Percentiles rank a stretch among this genome's conserved stretches.
These are phyloP conservation scores for Suhomyces wounanorum DNA, from an alignment of 1,139 yeast genomes.

Conservation along the genomic window DNA sequence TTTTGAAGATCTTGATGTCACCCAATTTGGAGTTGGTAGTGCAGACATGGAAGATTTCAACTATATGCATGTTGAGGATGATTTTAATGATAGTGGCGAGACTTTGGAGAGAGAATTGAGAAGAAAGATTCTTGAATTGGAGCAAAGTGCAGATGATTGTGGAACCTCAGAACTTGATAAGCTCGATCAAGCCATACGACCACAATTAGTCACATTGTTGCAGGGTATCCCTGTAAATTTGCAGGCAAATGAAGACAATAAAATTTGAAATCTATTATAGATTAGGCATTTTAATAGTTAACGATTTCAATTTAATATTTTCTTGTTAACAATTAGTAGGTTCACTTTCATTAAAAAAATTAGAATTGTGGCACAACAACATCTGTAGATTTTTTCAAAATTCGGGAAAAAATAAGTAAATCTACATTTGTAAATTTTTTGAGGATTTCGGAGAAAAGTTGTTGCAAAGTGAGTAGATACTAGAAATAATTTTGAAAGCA, in stretches of 20 bases:
- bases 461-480: too few species aligned
- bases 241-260: background rate
- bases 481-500: too few species aligned
- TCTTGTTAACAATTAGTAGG: too few species aligned
- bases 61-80: slow-evolving; percentile 25
- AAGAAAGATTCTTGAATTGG: slow-evolving; percentile 15
- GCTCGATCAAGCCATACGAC: slow-evolving; percentile 10
- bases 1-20: slow-evolving; percentile 40
- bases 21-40: slow-evolving; percentile 59
- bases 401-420: too few species aligned
- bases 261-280: background rate
- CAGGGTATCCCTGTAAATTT: slow-evolving; percentile 2
- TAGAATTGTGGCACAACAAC: too few species aligned
- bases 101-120: slow-evolving; percentile 16
- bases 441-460: too few species aligned
- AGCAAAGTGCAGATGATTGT: slow-evolving; percentile 7
- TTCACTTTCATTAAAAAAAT: too few species aligned
- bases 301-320: background rate
- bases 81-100: slow-evolving; percentile 11
- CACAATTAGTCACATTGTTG: slow-evolving; percentile 7
- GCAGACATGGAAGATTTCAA: slow-evolving; percentile 64
- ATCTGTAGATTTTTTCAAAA: too few species aligned
- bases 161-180: slow-evolving; percentile 22
- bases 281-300: background rate
- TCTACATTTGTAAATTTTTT: too few species aligned